Base-by-base conservation (phyloP, 306 rosid species). In the Amphicarpaea edgeworthii region DNA sequence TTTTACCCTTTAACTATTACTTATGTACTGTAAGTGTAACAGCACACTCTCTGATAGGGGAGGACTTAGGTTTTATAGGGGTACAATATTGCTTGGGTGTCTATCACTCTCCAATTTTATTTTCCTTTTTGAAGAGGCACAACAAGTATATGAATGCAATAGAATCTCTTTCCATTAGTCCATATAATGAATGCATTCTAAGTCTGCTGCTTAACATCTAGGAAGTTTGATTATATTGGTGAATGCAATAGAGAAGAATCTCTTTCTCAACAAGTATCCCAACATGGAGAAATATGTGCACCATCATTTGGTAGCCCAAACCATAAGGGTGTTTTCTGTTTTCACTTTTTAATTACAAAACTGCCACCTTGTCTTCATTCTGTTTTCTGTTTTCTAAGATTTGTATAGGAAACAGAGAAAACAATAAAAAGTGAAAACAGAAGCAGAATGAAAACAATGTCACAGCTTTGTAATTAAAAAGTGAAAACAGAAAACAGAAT, bases 181-280 rank as follows among this genome's bases (percentile, higher is more conserved):
- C 63, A 12, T 16, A 17, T 20, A 30, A 38, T 6, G 20, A 62
- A 77, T 34, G 51, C 28, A 53, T n/a, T 53, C 72, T 40, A 47
- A 59, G 14, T 28, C 0, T 11, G 26, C 64, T 28, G 19, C 62
- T 12, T 10, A 57, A 57, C 63, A 23, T 11, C 57, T 17, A 7
- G 24, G 11, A 50, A 2, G 23, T 50, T 50, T 50, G 11, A 50
- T 5, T 6, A 50, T 2, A 50, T 16, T 50, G 24, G 57, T 50
- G 57, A 50, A 50, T 50, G 57, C 57, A 50, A 7, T 16, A 50
- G 23, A 16, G 23, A 50, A 16, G 12, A 50, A 50, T 50, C 24
- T 16, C 57, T n/a, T n/a, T 50, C 23, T 16, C 11, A 50, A 50
- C 57, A 50, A 50, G 57, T 17, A 50, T 50, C 57, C 57, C 57